A percentile compares a stretch with the other conserved stretches of the same genome.
Evolutionary conservation across 2,329 filamentous ascomycete species (phyloP).

Genomic region (Hypocrella siamensis): DNA sequence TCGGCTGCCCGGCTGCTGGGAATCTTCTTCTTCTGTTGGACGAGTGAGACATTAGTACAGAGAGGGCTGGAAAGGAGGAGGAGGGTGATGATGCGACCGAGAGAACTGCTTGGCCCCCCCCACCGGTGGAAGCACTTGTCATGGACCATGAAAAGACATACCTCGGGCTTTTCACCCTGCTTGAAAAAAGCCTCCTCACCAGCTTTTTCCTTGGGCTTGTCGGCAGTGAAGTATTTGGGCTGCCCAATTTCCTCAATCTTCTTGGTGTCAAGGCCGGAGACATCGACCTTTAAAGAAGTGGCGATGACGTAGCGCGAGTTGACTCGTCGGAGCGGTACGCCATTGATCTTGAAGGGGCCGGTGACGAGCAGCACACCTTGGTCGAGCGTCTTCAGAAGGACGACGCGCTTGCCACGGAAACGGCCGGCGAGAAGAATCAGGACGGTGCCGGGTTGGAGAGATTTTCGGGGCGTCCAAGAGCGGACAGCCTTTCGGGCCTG

Average conservation of each 20-base stretch:
- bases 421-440: conserved; percentile 98
- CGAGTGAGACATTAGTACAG: conserved; percentile 12
- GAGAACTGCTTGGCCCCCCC: neutral
- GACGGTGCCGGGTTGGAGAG: conserved; percentile 86
- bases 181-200: conserved; percentile 99
- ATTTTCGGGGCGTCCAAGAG: conserved; percentile 71
- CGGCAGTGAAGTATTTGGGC: conserved; percentile 88
- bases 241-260: conserved; percentile 70
- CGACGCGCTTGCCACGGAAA: conserved; percentile 99
- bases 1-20: conserved; percentile 82
- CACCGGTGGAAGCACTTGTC: neutral
- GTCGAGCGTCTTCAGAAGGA: conserved; percentile 94
- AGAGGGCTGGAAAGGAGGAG: too few species aligned
- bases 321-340: conserved; percentile 88
- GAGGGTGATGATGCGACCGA: too few species aligned
- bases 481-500: conserved; percentile 92
- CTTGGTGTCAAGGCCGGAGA: conserved; percentile 72
- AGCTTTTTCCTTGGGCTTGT: conserved; percentile 90
- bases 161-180: conserved; percentile 96
- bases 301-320: conserved; percentile 90
- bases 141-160: conserved; percentile 40
- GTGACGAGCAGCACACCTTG: conserved; percentile 98
- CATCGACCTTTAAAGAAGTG: conserved; percentile 71
- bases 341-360: conserved; percentile 99
- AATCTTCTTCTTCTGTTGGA: conserved; percentile 83